These are phyloP conservation scores for Xylariales sp. DNA, from an alignment of 2,329 filamentous ascomycete species.

Conservation along the genomic window DNA sequence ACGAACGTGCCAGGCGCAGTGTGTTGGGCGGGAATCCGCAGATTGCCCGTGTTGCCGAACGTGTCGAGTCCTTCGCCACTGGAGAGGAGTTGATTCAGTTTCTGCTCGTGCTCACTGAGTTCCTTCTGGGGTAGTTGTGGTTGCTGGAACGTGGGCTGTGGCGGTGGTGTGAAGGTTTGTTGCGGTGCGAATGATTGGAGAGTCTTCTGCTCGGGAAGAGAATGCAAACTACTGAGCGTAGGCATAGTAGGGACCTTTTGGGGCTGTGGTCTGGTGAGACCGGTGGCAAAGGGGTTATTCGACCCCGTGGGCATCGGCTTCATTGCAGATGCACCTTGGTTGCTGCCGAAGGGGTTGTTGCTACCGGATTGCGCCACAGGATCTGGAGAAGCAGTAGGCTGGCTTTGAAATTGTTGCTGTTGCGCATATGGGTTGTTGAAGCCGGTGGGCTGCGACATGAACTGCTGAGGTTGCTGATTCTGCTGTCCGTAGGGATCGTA, in stretches of 20 bases:
- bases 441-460: conserved; percentile 36
- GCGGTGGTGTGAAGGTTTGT: conserved; percentile 37
- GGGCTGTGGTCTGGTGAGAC: conserved; percentile 59
- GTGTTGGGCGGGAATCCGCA: conserved; percentile 93
- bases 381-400: conserved; percentile 46
- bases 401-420: conserved; percentile 41
- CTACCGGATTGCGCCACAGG: conserved; percentile 68
- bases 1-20: conserved; percentile 95
- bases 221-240: conserved; percentile 57
- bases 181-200: no score
- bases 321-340: conserved; percentile 53
- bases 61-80: conserved; percentile 93
- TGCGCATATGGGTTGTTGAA: conserved; percentile 49
- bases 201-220: conserved; percentile 76
- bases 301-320: conserved; percentile 87
- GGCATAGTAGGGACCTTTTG: conserved; percentile 57
- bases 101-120: conserved; percentile 61
- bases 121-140: conserved; percentile 49
- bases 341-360: conserved; percentile 84
- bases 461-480: conserved; percentile 33
- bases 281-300: conserved; percentile 90
- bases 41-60: conserved; percentile 93
- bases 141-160: conserved; percentile 39
- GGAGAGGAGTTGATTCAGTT: conserved; percentile 80
- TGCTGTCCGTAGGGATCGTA: conserved; percentile 67